Evolutionary conservation across 176 grass and related monocot species (phyloP).

Genomic region (Rhynchospora breviuscula): DNA sequence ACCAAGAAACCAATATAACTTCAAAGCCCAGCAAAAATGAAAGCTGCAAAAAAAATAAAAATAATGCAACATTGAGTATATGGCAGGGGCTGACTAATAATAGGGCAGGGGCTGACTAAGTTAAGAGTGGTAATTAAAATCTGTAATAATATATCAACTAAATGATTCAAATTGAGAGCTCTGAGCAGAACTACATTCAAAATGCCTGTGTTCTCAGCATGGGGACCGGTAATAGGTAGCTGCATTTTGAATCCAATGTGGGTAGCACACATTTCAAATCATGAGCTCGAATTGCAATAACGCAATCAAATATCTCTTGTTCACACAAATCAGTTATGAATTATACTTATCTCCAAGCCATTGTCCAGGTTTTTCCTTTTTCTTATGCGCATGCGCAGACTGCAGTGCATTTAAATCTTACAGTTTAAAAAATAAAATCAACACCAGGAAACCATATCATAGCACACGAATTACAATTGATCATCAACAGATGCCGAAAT

Average conservation of each 20-base stretch:
- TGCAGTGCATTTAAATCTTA: neutral
- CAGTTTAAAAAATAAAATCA: neutral
- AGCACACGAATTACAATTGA: neutral
- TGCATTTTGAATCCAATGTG: neutral
- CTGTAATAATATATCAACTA: neutral
- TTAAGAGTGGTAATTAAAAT: neutral
- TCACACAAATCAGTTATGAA: no score
- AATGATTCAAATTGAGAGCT: neutral
- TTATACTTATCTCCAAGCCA: neutral
- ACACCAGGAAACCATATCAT: neutral
- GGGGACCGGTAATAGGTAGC: neutral
- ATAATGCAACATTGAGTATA: neutral
- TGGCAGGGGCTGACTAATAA: neutral
- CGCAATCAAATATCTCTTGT: neutral
- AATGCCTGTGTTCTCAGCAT: neutral
- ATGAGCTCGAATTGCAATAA: neutral
- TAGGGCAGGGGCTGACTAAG: neutral
- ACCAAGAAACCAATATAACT: conserved; percentile 53
- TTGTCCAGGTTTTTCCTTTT: neutral
- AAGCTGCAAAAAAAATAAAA: conserved; percentile 36
- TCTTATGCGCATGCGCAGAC: neutral
- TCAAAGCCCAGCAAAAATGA: conserved; percentile 61
- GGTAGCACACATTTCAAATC: neutral
- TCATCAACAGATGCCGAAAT: neutral
- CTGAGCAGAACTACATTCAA: neutral